A percentile compares a stretch with the other conserved stretches of the same genome.
phyloP scores from a whole-genome alignment of 2,329 filamentous ascomycete genomes.

The Ophiostoma pallidulum region DNA sequence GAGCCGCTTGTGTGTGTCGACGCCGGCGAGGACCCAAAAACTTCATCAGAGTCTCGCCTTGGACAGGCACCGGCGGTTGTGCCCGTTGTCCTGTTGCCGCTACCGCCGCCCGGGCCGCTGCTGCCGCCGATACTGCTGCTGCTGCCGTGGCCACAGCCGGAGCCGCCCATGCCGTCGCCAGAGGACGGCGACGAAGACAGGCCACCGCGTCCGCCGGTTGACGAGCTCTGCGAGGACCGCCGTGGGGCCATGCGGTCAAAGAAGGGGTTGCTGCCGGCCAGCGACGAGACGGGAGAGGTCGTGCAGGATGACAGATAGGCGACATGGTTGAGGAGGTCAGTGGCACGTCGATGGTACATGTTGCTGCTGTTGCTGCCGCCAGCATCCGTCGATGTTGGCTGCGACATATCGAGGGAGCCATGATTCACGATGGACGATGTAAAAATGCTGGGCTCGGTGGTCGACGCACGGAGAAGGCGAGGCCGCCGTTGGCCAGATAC shows the following conservation, averaged over 20 bases:
- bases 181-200: background rate
- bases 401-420: slow-evolving; percentile 39
- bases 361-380: background rate
- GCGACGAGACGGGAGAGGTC: slow-evolving; percentile 4
- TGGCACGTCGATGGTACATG: slow-evolving; percentile 32
- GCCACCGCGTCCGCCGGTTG: too few relatives aligned
- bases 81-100: background rate
- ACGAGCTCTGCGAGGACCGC: background rate
- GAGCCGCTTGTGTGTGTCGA: slow-evolving; percentile 20
- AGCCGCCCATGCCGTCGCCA: background rate
- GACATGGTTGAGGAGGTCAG: slow-evolving; percentile 46
- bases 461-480: slow-evolving; percentile 43
- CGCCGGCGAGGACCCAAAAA: slow-evolving; percentile 16
- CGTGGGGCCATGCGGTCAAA: slow-evolving; percentile 23
- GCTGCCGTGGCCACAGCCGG: background rate
- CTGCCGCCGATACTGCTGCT: background rate
- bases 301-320: slow-evolving; percentile 34
- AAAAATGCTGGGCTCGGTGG: slow-evolving; percentile 49
- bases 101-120: background rate
- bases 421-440: slow-evolving; percentile 45
- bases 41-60: slow-evolving; percentile 9
- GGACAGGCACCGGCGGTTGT: background rate
- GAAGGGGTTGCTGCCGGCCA: slow-evolving; percentile 23
- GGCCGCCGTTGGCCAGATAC: slow-evolving; percentile 36
- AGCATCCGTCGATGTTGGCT: slow-evolving; percentile 25